Conservation (phyloP, 2,329 filamentous ascomycete species). For the Hymenoscyphus linearis region DNA sequence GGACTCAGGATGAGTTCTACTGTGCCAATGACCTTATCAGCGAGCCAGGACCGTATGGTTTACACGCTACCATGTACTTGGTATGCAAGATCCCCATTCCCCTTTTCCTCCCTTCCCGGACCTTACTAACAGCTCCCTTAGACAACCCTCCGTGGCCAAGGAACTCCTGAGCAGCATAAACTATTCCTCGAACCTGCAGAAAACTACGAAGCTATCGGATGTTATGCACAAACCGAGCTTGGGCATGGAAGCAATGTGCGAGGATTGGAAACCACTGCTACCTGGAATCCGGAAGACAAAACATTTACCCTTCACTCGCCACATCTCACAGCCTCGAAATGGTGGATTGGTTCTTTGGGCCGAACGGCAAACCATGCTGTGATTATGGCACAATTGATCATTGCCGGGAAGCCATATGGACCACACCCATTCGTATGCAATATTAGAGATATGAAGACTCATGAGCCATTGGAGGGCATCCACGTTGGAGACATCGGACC, state of each 20-base stretch:
- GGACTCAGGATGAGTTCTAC: constrained; percentile 58
- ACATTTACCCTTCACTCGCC: constrained; percentile 72
- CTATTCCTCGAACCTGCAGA: constrained; percentile 64
- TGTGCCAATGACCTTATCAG: constrained; percentile 64
- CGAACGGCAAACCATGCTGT: constrained; percentile 71
- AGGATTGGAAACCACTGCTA: constrained; percentile 44
- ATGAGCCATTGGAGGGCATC: constrained; percentile 62
- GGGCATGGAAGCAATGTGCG: constrained; percentile 75
- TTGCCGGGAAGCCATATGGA: constrained; percentile 63
- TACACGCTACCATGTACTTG: constrained; percentile 67
- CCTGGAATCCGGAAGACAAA: constrained; percentile 68
- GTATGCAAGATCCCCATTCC: constrained; percentile 34
- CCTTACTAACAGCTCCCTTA: constrained; percentile 25
- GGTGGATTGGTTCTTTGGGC: constrained; percentile 79
- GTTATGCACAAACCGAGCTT: constrained; percentile 76
- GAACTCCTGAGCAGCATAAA: constrained; percentile 67
- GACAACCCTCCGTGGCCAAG: constrained; percentile 66
- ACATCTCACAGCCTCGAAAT: constrained; percentile 69
- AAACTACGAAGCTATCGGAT: constrained; percentile 68
- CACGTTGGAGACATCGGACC: constrained; percentile 78
- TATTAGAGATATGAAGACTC: constrained; percentile 64
- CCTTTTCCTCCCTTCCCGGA: neutral
- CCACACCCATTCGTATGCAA: constrained; percentile 77
- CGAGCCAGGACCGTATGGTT: constrained; percentile 68
- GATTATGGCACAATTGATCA: constrained; percentile 71